phyloP scores from a whole-genome alignment of 1,284 basidiomycete species.

The Ceratobasidium papillatum region DNA sequence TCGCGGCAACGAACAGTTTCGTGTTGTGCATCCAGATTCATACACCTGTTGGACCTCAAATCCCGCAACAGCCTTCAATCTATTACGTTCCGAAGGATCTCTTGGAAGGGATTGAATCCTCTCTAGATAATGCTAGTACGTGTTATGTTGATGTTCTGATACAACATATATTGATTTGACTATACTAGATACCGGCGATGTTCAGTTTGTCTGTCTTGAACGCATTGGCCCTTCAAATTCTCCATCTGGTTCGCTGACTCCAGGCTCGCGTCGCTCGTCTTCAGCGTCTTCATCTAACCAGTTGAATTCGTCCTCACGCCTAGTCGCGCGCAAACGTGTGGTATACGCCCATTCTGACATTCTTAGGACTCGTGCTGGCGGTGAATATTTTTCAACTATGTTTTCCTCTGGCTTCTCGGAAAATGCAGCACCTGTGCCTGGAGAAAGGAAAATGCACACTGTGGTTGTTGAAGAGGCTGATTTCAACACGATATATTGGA shows the following conservation, averaged over 20 bases:
- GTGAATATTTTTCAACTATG: constrained; percentile 83
- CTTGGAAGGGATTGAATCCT: constrained; percentile 67
- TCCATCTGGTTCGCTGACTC: constrained; percentile 47
- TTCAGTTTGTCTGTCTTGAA: constrained; percentile 76
- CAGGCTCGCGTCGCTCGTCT: constrained; percentile 50
- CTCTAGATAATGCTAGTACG: constrained; percentile 71
- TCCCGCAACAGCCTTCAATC: constrained; percentile 70
- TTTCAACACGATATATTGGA: constrained; percentile 84
- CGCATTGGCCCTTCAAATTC: constrained; percentile 51
- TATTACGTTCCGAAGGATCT: constrained; percentile 70
- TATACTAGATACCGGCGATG: constrained; percentile 60
- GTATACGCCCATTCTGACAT: constrained; percentile 86
- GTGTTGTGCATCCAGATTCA: constrained; percentile 76
- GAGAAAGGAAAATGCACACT: constrained; percentile 68
- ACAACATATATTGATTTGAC: not conserved
- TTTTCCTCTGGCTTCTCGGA: constrained; percentile 76
- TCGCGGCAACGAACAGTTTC: constrained; percentile 69
- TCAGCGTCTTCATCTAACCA: constrained; percentile 55
- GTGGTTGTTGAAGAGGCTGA: constrained; percentile 83
- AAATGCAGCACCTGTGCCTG: constrained; percentile 54
- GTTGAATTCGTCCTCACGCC: constrained; percentile 58
- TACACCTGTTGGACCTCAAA: constrained; percentile 68
- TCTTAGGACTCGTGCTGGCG: constrained; percentile 65
- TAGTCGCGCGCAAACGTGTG: constrained; percentile 65
- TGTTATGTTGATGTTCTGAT: constrained; percentile 32